Evolutionary conservation across 352 stramenopile genomes (phyloP).

Genomic region (Globisporangium camurandrum): DNA sequence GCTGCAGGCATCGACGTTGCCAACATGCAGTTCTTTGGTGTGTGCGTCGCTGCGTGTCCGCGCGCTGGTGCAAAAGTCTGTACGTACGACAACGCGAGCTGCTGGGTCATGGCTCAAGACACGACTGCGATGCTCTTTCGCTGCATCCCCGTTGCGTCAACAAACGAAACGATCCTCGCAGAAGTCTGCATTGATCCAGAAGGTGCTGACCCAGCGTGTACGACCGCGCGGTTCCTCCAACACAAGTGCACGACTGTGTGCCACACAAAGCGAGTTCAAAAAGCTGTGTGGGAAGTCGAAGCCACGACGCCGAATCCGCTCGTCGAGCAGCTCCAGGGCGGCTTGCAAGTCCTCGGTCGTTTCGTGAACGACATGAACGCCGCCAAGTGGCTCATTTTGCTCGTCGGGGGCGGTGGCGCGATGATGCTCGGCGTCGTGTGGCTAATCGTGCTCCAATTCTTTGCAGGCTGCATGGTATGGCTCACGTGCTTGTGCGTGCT

Average conservation of each 20-base stretch:
- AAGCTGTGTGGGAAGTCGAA: constrained; percentile 48
- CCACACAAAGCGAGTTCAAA: constrained; percentile 62
- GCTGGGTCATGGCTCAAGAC: constrained; percentile 48
- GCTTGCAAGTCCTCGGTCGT: constrained; percentile 44
- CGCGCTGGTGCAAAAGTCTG: constrained; percentile 42
- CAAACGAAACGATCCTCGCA: constrained; percentile 51
- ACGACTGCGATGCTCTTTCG: constrained; percentile 59
- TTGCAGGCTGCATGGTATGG: constrained; percentile 73
- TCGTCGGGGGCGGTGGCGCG: constrained; percentile 41
- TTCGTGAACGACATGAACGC: constrained; percentile 74
- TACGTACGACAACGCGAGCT: constrained; percentile 61
- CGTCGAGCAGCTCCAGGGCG: constrained; percentile 59
- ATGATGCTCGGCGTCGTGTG: constrained; percentile 56
- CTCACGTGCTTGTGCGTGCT: constrained; percentile 64
- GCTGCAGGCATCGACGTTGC: constrained; percentile 27
- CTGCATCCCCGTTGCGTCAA: constrained; percentile 56
- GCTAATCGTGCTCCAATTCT: constrained; percentile 74
- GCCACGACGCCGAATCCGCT: constrained; percentile 55
- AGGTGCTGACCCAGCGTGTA: constrained; percentile 46
- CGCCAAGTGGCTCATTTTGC: constrained; percentile 46
- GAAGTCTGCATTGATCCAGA: constrained; percentile 56
- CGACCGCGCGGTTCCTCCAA: constrained; percentile 26
- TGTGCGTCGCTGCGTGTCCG: constrained; percentile 65
- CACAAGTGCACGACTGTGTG: constrained; percentile 34
- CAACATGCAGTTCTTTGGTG: constrained; percentile 68